A percentile compares a stretch with the other conserved stretches of the same genome.
phyloP scores from a whole-genome alignment of 495 filamentous ascomycete species.

The Neurospora sublineolata region DNA sequence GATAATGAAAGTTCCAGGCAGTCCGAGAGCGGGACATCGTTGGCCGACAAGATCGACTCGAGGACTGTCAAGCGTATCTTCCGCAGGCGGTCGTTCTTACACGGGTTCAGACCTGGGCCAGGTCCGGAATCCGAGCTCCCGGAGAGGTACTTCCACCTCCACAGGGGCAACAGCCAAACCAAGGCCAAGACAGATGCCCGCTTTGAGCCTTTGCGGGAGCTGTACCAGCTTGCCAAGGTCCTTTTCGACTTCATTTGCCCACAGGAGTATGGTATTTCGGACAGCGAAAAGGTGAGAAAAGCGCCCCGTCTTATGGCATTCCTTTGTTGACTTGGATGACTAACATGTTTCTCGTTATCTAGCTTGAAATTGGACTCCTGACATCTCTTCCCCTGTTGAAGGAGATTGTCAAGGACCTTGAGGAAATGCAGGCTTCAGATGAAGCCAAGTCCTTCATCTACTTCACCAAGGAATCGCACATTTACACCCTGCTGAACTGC shows the following conservation, averaged over 20 bases:
- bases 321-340: not conserved
- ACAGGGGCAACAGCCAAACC: slow-evolving; percentile 61
- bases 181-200: slow-evolving; percentile 76
- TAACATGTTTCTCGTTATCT: slow-evolving; percentile 2
- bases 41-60: slow-evolving; percentile 22
- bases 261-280: slow-evolving; percentile 92
- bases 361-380: slow-evolving; percentile 86
- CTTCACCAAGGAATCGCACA: slow-evolving; percentile 97
- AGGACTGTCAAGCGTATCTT: slow-evolving; percentile 41
- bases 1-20: slow-evolving; percentile 10
- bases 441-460: slow-evolving; percentile 95
- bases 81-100: slow-evolving; percentile 39
- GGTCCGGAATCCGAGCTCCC: slow-evolving; percentile 32
- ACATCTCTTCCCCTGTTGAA: slow-evolving; percentile 86
- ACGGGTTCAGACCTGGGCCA: slow-evolving; percentile 22
- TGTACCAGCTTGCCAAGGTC: slow-evolving; percentile 87
- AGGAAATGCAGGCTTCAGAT: slow-evolving; percentile 88
- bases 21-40: slow-evolving; percentile 18
- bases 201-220: slow-evolving; percentile 76
- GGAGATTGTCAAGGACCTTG: slow-evolving; percentile 93
- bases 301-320: not conserved
- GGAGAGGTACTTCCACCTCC: slow-evolving; percentile 78
- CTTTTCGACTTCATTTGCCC: slow-evolving; percentile 97
- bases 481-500: slow-evolving; percentile 95
- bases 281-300: slow-evolving; percentile 60